A percentile compares a stretch with the other conserved stretches of the same genome.
Evolutionary conservation across 345 rosid genomes (phyloP).

Genomic region (Acer saccharum): DNA sequence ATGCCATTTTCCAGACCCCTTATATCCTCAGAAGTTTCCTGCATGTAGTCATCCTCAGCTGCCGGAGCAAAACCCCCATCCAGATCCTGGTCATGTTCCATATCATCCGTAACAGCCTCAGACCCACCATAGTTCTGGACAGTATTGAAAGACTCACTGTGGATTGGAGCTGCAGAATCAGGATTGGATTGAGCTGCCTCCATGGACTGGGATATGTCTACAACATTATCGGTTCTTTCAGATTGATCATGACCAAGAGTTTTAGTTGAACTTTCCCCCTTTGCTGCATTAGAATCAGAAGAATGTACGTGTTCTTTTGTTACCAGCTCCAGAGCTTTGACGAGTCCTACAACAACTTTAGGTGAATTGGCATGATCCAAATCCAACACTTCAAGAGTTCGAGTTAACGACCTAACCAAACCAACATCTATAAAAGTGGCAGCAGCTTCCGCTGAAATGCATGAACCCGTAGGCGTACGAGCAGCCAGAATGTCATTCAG

Average conservation of each 20-base stretch:
- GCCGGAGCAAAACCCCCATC: constrained; percentile 71
- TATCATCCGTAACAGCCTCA: constrained; percentile 86
- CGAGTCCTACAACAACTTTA: constrained; percentile 74
- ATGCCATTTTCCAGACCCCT: constrained; percentile 75
- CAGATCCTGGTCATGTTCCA: constrained; percentile 95
- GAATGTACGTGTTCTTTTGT: constrained; percentile 87
- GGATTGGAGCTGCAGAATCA: constrained; percentile 57
- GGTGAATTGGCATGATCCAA: constrained; percentile 87
- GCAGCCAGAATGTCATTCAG: constrained; percentile 87
- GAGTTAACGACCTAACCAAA: constrained; percentile 73
- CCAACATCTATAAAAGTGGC: constrained; percentile 90
- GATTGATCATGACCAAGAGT: constrained; percentile 49
- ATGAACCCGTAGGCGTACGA: constrained; percentile 80
- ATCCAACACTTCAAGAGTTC: constrained; percentile 82
- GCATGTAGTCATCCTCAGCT: constrained; percentile 88
- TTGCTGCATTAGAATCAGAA: constrained; percentile 51
- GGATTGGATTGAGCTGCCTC: constrained; percentile 63
- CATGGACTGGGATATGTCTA: constrained; percentile 53
- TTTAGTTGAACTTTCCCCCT: constrained; percentile 66
- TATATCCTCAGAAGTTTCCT: constrained; percentile 74
- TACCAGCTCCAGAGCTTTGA: constrained; percentile 90
- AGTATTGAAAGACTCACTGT: constrained; percentile 52
- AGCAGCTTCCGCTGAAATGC: constrained; percentile 84
- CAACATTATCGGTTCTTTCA: constrained; percentile 56
- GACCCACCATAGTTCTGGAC: constrained; percentile 64